Evolutionary conservation across 2,329 filamentous ascomycete genomes (phyloP).

Genomic region (Nemania abortiva): DNA sequence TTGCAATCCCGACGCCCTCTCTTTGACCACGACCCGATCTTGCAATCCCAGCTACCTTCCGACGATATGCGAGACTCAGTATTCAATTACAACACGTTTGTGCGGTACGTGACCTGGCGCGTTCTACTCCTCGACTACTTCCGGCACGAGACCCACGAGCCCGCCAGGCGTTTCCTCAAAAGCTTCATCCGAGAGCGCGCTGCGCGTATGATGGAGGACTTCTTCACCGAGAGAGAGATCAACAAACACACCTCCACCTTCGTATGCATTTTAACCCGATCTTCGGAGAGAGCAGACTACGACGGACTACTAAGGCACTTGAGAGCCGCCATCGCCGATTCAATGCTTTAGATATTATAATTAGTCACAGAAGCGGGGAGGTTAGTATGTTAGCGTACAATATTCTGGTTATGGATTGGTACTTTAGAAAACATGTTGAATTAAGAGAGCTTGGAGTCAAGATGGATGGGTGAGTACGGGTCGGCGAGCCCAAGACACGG

Average conservation of each 20-base stretch:
- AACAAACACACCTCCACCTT: background rate
- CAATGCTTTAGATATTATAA: background rate
- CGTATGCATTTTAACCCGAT: background rate
- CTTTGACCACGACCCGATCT: no score
- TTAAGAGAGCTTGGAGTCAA: background rate
- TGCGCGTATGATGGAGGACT: background rate
- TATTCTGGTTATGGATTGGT: no score
- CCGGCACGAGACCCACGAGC: background rate
- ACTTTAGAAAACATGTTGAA: background rate
- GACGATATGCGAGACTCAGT: no score
- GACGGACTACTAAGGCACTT: background rate
- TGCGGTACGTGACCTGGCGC: conserved; percentile 10
- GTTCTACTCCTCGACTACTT: background rate
- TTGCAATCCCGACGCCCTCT: no score
- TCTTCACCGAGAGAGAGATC: background rate
- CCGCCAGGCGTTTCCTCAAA: background rate
- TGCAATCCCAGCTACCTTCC: no score
- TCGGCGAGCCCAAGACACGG: background rate
- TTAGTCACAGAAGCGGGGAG: background rate
- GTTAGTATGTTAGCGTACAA: no score
- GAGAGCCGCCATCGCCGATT: background rate
- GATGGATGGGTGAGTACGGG: background rate
- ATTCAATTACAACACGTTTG: conserved; percentile 6
- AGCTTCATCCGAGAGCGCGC: background rate
- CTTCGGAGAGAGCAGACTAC: background rate